Base-by-base conservation (phyloP, 75 land plant genomes). In the Pinus albicaulis region DNA sequence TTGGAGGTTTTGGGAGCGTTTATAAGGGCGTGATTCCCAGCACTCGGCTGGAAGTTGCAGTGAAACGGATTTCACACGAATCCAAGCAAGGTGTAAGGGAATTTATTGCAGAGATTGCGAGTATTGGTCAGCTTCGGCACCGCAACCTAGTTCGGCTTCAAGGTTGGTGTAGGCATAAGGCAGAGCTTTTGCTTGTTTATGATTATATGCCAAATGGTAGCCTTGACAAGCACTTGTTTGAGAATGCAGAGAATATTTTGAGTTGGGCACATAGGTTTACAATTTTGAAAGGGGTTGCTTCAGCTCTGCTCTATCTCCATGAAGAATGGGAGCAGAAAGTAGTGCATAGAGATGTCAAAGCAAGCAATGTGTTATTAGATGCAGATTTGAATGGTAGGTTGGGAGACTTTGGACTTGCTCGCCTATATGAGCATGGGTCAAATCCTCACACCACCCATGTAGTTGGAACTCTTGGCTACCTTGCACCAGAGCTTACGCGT, bases 151-250 rank as follows among this genome's bases (percentile, higher is more conserved):
- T 93, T 24, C 72, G 83, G 55, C 76, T 93, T 57, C 77, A 76
- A 56, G 95, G 95, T 1, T 93, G 88, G 89, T 92, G 91, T 77
- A 82, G 84, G 61, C 59, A 64, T 34, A 82, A 77, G 20, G 82
- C 76, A 22, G 81, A 72, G 56, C 76, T 92, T 23, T 59, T 88
- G 25, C 75, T 94, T 48, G 87, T 94, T 3, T 94, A 94, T 74
- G 97, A 94, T 24, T 88, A 76, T 55, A 90, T 94, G 97, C 85
- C 81, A 15, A 86, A 87, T 75, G 96, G 96, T 23, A 87, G 92
- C 78, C 76, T 93, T 8, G 96, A 91, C 76, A 89, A 77, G 66
- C 26, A 74, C 56, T 76, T 93, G 3, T 92, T 87, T 72, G 76
- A 76, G n/a, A 59, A 59, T 55, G 76, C 66, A 11, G 75, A 75